Evolutionary conservation across 106 monocot genomes (phyloP).

Genomic region (Iris macrosiphon): DNA sequence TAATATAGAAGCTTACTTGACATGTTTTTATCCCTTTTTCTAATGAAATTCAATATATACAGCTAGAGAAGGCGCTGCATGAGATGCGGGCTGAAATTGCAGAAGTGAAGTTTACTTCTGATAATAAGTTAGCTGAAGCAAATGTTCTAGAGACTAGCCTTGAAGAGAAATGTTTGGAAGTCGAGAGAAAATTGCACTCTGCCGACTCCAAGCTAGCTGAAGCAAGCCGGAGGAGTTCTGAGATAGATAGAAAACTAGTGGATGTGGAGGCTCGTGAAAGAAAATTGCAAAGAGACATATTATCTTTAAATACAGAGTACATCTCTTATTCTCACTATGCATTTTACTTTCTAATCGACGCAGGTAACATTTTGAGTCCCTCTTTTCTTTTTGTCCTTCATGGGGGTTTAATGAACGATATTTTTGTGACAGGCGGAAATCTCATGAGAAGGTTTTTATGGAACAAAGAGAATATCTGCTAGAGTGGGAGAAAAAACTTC

Average conservation of each 20-base stretch:
- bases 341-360: neutral
- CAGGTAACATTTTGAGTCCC: too few relatives aligned
- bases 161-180: conserved; percentile 69
- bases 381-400: too few relatives aligned
- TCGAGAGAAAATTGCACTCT: conserved; percentile 49
- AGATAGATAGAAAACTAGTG: conserved; percentile 61
- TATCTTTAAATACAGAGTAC: conserved; percentile 64
- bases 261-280: conserved; percentile 58
- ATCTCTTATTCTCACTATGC: conserved; percentile 6
- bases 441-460: conserved; percentile 39
- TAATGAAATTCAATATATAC: too few relatives aligned
- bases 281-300: conserved; percentile 49
- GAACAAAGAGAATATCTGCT: conserved; percentile 56
- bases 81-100: conserved; percentile 60
- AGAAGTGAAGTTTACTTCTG: conserved; percentile 62
- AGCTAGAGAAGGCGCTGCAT: conserved; percentile 82
- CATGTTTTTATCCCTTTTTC: too few relatives aligned
- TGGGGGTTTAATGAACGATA: too few relatives aligned
- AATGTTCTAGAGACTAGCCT: conserved; percentile 51
- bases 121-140: conserved; percentile 66
- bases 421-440: conserved; percentile 45
- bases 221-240: conserved; percentile 68
- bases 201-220: conserved; percentile 85
- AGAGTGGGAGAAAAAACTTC: conserved; percentile 67
- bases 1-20: too few relatives aligned